Evolutionary conservation across 2,329 filamentous ascomycete species (phyloP), one percentile per base, ranked within the genome.

Genomic region (Canariomyces notabilis): DNA sequence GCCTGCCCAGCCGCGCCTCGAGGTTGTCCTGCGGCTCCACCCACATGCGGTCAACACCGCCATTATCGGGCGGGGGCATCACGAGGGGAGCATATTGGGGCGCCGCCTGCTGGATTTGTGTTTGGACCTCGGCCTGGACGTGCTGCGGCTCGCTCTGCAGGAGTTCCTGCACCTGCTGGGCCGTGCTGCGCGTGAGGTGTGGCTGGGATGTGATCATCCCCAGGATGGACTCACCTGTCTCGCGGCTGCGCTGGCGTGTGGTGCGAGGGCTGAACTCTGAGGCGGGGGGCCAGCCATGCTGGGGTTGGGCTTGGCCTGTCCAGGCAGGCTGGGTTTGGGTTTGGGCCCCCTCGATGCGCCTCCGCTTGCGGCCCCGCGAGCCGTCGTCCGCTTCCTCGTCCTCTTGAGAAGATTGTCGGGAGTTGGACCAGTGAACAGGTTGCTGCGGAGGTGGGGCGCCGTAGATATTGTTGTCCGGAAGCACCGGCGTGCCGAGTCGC

Each of bases 241-340:
- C 44, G 31, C 46, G 29, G 44, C 42, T 46, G 18, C 44, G 37
- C 35, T 53, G 49, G 43, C 53, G 48, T 15, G 53, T 55, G 19
- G 34, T 8, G 20, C 14, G 11, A 16, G 31, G 26, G 20, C 26
- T 18, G 9, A 21, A n/a, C n/a, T 37, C 32, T 44, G 37, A 15
- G 44, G 44, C 11, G 44, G 39, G 19, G 41, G 38, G 22, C 22
- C 11, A 6, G 22, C 6, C 22, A 11, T 6, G 22, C 22, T 26
- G 6, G 22, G 22, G 6, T 9, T 29, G 4, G 26, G 4, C 26
- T 29, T 29, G 26, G 4, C n/a, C n/a, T n/a, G n/a, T n/a, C 22
- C 11, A 6, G 22, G 22, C 22, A 11, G 22, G 22, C 22, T 26
- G 6, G 22, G 22, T 11, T 9, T 29, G 4, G 26, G 4, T 12